Base-by-base conservation (phyloP, 169 alveolate genomes). In the Plasmodium cynomolgi region DNA sequence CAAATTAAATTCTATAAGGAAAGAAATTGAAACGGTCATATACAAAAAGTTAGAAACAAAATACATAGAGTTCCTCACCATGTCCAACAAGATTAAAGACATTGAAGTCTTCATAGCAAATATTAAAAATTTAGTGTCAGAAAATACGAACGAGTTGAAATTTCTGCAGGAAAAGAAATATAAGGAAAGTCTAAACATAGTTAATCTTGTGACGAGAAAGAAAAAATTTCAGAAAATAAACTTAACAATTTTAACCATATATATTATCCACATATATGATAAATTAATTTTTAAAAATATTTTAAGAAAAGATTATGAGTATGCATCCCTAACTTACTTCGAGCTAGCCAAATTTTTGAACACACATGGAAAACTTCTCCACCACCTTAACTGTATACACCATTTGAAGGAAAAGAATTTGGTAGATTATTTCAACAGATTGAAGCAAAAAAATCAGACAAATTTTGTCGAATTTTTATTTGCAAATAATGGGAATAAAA, bases 1-100 rank as follows among this genome's bases (percentile, higher is more conserved):
- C 56, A 90, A 90, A 39, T 79, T 90, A 90, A 90, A 90, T 90
- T 90, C 94, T n/a, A 90, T 90, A 58, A 90, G 94, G 82, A 90
- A 80, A 80, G 94, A 90, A 80, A 90, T 90, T 29, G 94, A 90
- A 90, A 90, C 94, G 3, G 83, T 33, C 13, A 90, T 90, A 58
- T 90, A 90, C 82, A 90, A 79, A 80, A 90, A 90, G 34, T 62
- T 90, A 41, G 94, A 90, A 90, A 90, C 62, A 71, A 90, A 68
- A 80, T 90, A 90, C 73, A 58, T 39, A 73, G 62, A 79, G 33
- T 80, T 80, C 50, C 81, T 90, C 82, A 20, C 56, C 2, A 74
- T 17, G 23, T 58, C 94, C 31, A 23, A 37, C 47, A 90, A 90
- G 73, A 80, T 90, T 80, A 80, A 81, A 80, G 90, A 79, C 11